Conservation (phyloP, 164 flowering plant species). For the Annona cherimola region DNA sequence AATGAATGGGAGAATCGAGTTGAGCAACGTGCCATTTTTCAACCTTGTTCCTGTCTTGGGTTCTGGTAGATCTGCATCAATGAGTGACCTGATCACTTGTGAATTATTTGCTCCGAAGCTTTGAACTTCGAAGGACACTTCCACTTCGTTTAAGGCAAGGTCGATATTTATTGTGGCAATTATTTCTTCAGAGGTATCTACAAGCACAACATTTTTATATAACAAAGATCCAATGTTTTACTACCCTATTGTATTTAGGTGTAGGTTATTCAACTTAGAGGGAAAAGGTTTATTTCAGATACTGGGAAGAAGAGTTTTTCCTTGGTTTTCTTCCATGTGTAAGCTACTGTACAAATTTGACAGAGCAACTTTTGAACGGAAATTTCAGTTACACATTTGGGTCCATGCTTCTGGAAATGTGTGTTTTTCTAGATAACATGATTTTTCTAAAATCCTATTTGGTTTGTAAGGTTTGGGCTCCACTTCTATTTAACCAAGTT, state of each 20-base stretch:
- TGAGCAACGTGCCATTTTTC: constrained; percentile 37
- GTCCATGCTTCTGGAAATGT: too few species aligned
- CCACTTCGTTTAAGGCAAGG: neutral
- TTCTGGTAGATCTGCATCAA: constrained; percentile 55
- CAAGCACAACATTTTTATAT: neutral
- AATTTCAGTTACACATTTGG: too few species aligned
- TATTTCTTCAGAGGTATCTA: neutral
- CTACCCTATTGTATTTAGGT: neutral
- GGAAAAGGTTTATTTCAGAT: neutral
- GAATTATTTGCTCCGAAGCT: constrained; percentile 59
- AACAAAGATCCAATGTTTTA: neutral
- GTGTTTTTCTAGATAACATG: too few species aligned
- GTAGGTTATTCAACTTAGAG: neutral
- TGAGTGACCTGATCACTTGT: constrained; percentile 67
- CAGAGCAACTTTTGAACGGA: too few species aligned
- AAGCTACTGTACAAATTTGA: too few species aligned
- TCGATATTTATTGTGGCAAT: neutral
- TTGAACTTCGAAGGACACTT: constrained; percentile 5
- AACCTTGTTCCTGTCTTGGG: constrained; percentile 80
- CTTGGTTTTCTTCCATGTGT: too few species aligned
- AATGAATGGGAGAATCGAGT: constrained; percentile 23
- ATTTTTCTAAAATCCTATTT: too few species aligned
- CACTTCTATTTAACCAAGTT: too few species aligned
- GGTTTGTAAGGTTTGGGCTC: too few species aligned
- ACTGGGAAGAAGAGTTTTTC: too few species aligned